Conservation (phyloP, 2,329 filamentous ascomycete species). For the Emmonsia crescens region DNA sequence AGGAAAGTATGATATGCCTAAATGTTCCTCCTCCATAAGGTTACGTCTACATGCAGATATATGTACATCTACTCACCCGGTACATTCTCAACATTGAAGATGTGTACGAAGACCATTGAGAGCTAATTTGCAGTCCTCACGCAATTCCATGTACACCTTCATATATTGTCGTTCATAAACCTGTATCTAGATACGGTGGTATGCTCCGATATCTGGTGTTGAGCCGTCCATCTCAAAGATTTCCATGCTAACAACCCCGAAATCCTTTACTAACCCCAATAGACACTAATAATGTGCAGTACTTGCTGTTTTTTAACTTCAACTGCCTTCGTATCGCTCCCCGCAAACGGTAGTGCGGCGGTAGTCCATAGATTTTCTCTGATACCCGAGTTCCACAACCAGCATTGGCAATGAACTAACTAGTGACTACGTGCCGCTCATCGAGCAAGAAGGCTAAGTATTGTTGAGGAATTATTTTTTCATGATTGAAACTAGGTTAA, state of each 20-base stretch:
- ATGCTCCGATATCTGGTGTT: not conserved
- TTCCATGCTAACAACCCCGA: not conserved
- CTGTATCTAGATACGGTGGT: not conserved
- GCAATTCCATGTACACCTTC: not conserved
- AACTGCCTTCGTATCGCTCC: not conserved
- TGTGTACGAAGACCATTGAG: not conserved
- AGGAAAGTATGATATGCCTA: too few species aligned
- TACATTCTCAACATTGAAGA: not conserved
- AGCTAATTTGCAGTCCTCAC: not conserved
- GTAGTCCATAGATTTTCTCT: not conserved
- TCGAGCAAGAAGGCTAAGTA: not conserved
- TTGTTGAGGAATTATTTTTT: not conserved
- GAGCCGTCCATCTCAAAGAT: not conserved
- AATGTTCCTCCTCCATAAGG: not conserved
- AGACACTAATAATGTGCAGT: too few species aligned
- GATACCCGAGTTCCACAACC: not conserved
- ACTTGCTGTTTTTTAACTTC: not conserved
- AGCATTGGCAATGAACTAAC: not conserved
- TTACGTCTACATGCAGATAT: not conserved
- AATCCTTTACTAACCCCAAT: too few species aligned
- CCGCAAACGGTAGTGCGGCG: not conserved
- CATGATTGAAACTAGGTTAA: too few species aligned
- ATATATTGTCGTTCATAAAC: not conserved
- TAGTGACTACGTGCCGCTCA: too few species aligned
- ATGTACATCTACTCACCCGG: not conserved